Evolutionary conservation across 371 early-diverging fungal genomes (phyloP).

Genomic region (Mucor velutinosus): DNA sequence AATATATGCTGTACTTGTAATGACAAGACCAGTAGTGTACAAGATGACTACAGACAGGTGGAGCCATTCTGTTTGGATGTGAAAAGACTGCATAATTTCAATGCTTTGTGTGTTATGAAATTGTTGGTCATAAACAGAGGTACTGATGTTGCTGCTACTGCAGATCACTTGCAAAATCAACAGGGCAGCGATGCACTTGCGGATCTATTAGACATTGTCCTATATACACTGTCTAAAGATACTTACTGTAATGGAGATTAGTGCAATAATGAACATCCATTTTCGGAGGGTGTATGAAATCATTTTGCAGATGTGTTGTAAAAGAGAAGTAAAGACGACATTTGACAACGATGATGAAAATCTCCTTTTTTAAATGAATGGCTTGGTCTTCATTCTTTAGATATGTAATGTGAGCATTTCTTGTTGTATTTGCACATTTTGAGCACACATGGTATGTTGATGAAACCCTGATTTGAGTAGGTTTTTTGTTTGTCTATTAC

Average conservation of each 20-base stretch:
- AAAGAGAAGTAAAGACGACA: not conserved
- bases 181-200: constrained; percentile 3
- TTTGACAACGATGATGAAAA: not conserved
- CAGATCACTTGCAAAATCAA: not conserved
- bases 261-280: constrained; percentile 9
- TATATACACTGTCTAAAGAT: no score
- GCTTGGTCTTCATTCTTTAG: not conserved
- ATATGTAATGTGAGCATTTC: not conserved
- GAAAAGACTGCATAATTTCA: constrained; percentile 3
- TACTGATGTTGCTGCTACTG: not conserved
- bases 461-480: not conserved
- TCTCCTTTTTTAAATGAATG: not conserved
- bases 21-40: constrained; percentile 1
- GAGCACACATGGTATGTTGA: not conserved
- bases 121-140: not conserved
- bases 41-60: not conserved
- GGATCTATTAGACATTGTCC: not conserved
- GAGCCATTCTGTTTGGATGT: constrained; percentile 4
- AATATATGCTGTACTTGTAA: not conserved
- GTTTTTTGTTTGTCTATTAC: no score
- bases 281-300: constrained; percentile 2
- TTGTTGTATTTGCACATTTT: not conserved
- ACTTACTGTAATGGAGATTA: constrained; percentile 5
- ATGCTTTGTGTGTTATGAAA: not conserved
- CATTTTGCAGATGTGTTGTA: not conserved